phyloP scores from a whole-genome alignment of 192 early-diverging fungal species.

The Entrophospora sp. region DNA sequence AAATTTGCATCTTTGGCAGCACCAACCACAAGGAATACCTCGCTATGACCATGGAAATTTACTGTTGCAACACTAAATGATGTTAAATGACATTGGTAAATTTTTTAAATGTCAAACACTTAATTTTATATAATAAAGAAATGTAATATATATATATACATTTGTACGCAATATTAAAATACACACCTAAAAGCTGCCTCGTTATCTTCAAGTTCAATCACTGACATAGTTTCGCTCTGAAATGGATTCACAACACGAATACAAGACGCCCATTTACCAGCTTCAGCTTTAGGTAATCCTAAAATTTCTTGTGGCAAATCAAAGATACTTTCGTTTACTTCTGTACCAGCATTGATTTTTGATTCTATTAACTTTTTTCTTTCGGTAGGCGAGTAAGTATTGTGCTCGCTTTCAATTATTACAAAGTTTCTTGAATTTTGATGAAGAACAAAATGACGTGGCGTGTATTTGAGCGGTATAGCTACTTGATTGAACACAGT shows the following conservation, averaged over 20 bases:
- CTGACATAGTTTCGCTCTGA: slow-evolving; percentile 54
- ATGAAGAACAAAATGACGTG: slow-evolving; percentile 71
- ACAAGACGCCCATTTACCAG: slow-evolving; percentile 81
- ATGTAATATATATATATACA: not conserved
- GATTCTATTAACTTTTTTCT: slow-evolving; percentile 47
- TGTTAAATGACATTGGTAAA: not conserved
- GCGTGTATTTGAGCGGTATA: slow-evolving; percentile 81
- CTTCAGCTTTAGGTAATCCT: slow-evolving; percentile 57
- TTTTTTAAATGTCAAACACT: not conserved
- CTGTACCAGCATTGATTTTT: slow-evolving; percentile 42
- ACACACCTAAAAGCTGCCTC: slow-evolving; percentile 76
- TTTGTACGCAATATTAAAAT: too few relatives aligned
- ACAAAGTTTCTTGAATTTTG: slow-evolving; percentile 73
- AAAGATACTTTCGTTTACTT: slow-evolving; percentile 43
- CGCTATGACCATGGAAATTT: slow-evolving; percentile 46
- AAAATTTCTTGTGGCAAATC: slow-evolving; percentile 69
- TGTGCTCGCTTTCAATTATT: slow-evolving; percentile 82
- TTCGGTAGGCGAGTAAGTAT: slow-evolving; percentile 57
- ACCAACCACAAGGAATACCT: slow-evolving; percentile 75
- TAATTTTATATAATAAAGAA: not conserved
- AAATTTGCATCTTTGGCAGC: slow-evolving; percentile 63
- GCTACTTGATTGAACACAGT: slow-evolving; percentile 75
- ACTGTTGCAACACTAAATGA: slow-evolving; percentile 56
- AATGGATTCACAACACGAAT: slow-evolving; percentile 78
- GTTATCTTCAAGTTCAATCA: slow-evolving; percentile 72